Base-by-base conservation (phyloP, 1,284 basidiomycete species). In the Ustilago crameri region DNA sequence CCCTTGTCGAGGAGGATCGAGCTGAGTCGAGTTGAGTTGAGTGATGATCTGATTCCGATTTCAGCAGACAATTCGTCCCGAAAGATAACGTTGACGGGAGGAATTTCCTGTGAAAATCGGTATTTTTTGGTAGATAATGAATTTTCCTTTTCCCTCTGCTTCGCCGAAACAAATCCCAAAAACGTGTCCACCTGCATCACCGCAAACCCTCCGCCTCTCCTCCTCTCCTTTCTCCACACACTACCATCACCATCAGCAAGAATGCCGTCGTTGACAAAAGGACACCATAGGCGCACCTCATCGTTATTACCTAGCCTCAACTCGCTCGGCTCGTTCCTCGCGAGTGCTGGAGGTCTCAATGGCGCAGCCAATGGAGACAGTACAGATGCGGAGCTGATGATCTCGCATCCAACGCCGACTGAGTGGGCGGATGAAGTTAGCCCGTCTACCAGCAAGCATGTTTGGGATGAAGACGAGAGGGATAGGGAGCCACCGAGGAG, bases 341-440 rank as follows among this genome's bases (percentile, higher is more conserved):
- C 66, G 1, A 56, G 41, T 14, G 51, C 59, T 40, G 46, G 64
- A 24, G 44, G 49, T 17, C 24, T 50, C 20, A 32, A 40, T n/a
- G 24, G n/a, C 37, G 20, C n/a, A n/a, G n/a, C n/a, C n/a, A n/a
- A 23, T 45, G 15, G 9, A 9, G 50, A 32, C 18, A 58, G 47
- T 50, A 71, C 62, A 3, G 68, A 71, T 58, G 68, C 68, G 12
- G 68, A 71, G 38, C 51, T 71, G 9, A 51, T 71, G 34, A 62
- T 71, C 9, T 58, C 62, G 1, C 30, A 71, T 38, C 68, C 68
- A 0, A 32, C 43, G 9, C 62, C 68, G 1, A 62, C 68, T 32
- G 55, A 61, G 10, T 71, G 68, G 68, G 68, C 68, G 0, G 68
- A 71, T 20, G 68, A 66, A 9, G 3, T 30, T 18, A 30, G 49